Percentiles rank a stretch among this genome's conserved stretches.
Evolutionary conservation across 139 green algal genomes (phyloP).

Genomic region (Chlamydomonas asymmetrica): DNA sequence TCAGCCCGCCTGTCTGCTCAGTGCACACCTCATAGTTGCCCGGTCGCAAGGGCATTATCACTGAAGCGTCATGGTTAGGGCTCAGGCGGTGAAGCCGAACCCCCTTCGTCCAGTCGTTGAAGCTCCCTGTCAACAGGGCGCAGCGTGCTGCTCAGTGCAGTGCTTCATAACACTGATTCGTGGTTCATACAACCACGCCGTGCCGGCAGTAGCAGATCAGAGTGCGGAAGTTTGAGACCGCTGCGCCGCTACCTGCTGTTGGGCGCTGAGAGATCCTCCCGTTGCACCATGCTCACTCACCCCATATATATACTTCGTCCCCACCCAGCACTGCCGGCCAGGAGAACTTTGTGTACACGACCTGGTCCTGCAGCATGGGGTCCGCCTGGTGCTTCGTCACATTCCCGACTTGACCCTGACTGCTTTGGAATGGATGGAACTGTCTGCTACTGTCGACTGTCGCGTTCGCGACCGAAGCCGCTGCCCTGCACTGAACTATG

Average conservation of each 20-base stretch:
- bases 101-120: constrained; percentile 37
- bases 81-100: constrained; percentile 17
- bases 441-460: no score
- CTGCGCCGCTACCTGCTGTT: not conserved
- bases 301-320: constrained; percentile 35
- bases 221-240: no score
- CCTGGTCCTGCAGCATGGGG: constrained; percentile 2
- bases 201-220: no score
- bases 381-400: constrained; percentile 15
- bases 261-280: not conserved
- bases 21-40: constrained; percentile 31
- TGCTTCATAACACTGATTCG: no score
- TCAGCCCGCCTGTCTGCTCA: no score
- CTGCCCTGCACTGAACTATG: no score
- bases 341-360: constrained; percentile 21
- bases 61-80: constrained; percentile 2
- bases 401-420: constrained; percentile 18
- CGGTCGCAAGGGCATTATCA: constrained; percentile 27
- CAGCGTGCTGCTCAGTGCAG: no score
- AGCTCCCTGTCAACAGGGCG: constrained; percentile 19
- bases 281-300: constrained; percentile 6
- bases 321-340: constrained; percentile 25
- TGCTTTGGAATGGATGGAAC: no score
- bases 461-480: no score
- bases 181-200: no score